Conservation (phyloP, 805 yeast species). For the fission yeast (Schizosaccharomyces pombe) region DNA sequence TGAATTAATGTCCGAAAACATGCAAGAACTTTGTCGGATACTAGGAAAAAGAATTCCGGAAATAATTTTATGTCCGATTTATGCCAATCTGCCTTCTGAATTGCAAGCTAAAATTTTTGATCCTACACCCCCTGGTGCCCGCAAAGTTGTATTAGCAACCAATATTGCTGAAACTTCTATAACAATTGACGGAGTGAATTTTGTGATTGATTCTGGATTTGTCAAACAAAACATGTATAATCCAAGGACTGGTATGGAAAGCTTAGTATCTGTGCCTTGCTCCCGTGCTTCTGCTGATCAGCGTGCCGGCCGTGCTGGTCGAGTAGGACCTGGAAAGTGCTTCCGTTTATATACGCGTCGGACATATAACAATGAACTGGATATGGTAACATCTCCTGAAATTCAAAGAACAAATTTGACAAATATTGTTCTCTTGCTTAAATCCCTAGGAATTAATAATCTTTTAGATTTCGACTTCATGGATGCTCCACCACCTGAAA, state of each 20-base stretch:
- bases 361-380: constrained; percentile 57
- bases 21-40: constrained; percentile 39
- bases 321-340: constrained; percentile 91
- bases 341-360: constrained; percentile 71
- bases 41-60: constrained; percentile 43
- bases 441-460: constrained; percentile 78
- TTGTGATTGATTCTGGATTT: constrained; percentile 86
- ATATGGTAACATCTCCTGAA: constrained; percentile 66
- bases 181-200: constrained; percentile 80
- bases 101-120: constrained; percentile 74
- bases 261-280: constrained; percentile 58
- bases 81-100: constrained; percentile 77
- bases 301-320: constrained; percentile 90
- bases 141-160: constrained; percentile 85
- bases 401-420: constrained; percentile 74
- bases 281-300: constrained; percentile 93
- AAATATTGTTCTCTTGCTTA: constrained; percentile 58
- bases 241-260: constrained; percentile 76
- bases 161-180: constrained; percentile 94
- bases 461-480: constrained; percentile 62
- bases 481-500: constrained; percentile 69
- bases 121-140: constrained; percentile 56
- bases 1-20: constrained; percentile 47
- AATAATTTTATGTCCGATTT: constrained; percentile 61
- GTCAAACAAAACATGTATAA: constrained; percentile 78